Evolutionary conservation across 352 stramenopile species (phyloP), one percentile per base, ranked within the genome.

Genomic region (Phytopythium litorale): DNA sequence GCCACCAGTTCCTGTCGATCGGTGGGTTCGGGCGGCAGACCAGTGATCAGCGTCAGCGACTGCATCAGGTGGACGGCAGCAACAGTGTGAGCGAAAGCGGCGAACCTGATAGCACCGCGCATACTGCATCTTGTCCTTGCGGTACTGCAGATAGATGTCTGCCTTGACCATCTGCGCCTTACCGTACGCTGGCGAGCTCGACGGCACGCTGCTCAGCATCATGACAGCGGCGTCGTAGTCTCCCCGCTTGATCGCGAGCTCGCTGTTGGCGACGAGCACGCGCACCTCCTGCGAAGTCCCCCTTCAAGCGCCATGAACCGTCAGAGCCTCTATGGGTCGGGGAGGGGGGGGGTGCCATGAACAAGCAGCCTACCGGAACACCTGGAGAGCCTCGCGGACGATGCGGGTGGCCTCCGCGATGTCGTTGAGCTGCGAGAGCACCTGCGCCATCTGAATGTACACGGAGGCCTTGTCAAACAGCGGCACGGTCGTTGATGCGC

Each of bases 151-250:
- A 60, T 95, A 97, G 55, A 98, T 98, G 56, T 97, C 88, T 18
- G 94, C 95, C 64, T 98, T 98, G 58, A 97, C 76, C 67, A 96
- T 92, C 67, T 98, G 90, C 9, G 89, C 89, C 63, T 88, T 92
- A 6, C 75, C 67, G 64, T 96, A 98, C 2, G 84, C 79, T 6
- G 88, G 84, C 21, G 84, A 97, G 8, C 72, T 74, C 2, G 78
- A 59, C 7, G 82, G 81, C 4, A 98, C 91, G 52, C 79, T 88
- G 60, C 86, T 92, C 5, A 98, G 84, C 75, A 98, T 94, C 19
- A 76, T 72, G 43, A 98, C 87, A 0, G 94, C 94, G 18, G 78
- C 79, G 37, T 98, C 87, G 62, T 97, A 91, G 65, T 98, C 89
- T 28, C 87, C 88, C 32, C 83, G 86, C 57, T 96, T 90, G 54